Percentiles rank a stretch among this genome's conserved stretches.
These are phyloP conservation scores for Plasmodium adleri DNA, from an alignment of 169 alveolate genomes.

Conservation along the genomic window DNA sequence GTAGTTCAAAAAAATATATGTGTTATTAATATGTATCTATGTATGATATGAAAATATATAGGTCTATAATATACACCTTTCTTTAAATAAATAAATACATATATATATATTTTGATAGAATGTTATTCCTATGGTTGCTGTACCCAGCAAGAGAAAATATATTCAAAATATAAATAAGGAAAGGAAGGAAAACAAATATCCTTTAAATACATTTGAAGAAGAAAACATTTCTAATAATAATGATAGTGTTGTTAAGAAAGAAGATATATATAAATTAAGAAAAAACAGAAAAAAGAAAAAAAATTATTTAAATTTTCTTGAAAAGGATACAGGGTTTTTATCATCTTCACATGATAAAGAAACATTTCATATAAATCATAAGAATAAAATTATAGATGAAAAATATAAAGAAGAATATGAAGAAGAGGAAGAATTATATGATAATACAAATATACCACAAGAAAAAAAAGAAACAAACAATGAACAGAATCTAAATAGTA, in stretches of 20 bases:
- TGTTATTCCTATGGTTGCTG: conserved; percentile 58
- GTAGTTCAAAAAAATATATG: conserved; percentile 1
- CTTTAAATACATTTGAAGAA: background rate
- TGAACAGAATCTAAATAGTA: background rate
- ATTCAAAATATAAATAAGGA: conserved; percentile 3
- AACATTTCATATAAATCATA: background rate
- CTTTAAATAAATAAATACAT: background rate
- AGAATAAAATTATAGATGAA: background rate
- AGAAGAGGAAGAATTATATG: background rate
- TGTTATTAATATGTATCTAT: background rate
- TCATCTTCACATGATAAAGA: background rate
- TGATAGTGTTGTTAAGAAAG: background rate
- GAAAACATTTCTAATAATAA: background rate
- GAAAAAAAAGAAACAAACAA: conserved; percentile 5
- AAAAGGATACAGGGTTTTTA: conserved; percentile 1
- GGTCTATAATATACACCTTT: background rate
- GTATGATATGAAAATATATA: background rate
- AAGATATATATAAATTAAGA: background rate
- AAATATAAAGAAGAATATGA: background rate
- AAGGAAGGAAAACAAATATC: background rate
- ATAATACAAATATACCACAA: background rate
- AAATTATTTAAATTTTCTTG: conserved; percentile 37
- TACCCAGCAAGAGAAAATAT: conserved; percentile 59
- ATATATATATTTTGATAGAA: conserved; percentile 24
- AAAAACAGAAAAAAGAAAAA: conserved; percentile 14